These are phyloP conservation scores for Gnaphalium uliginosum DNA, from an alignment of 129 eudicot species.

Conservation along the genomic window DNA sequence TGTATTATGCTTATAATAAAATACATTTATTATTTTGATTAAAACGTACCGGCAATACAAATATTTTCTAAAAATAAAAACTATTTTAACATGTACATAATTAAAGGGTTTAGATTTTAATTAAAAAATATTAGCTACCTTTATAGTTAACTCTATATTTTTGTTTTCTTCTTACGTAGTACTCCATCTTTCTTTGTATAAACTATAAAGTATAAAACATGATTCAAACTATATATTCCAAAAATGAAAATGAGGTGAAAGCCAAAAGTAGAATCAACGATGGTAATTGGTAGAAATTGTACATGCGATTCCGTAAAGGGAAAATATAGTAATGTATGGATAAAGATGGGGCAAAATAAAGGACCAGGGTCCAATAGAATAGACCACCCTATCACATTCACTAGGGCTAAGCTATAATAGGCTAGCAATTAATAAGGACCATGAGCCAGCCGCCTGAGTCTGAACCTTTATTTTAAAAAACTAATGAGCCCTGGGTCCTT, in stretches of 20 bases:
- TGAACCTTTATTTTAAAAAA: background rate
- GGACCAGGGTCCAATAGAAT: constrained; percentile 17
- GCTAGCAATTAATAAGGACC: constrained; percentile 14
- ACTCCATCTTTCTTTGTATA: no score
- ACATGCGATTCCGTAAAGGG: constrained; percentile 28
- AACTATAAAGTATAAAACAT: background rate
- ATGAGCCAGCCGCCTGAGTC: constrained; percentile 34
- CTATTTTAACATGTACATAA: no score
- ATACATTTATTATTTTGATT: no score
- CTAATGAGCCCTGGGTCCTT: constrained; percentile 21
- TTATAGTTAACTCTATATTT: no score
- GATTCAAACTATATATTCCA: background rate
- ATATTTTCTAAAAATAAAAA: no score
- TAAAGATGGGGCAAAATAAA: constrained; percentile 25
- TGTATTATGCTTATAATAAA: no score
- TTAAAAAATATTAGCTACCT: no score
- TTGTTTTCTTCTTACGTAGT: background rate
- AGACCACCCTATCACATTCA: background rate
- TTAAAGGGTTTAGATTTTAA: no score
- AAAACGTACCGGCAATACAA: no score
- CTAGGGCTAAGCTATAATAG: background rate
- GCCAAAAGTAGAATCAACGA: constrained; percentile 7
- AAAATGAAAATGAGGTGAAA: background rate
- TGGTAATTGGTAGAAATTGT: constrained; percentile 12
- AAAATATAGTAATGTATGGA: constrained; percentile 33